Evolutionary conservation across 257 asterid species (phyloP).

Genomic region (Solanum bulbocastanum): DNA sequence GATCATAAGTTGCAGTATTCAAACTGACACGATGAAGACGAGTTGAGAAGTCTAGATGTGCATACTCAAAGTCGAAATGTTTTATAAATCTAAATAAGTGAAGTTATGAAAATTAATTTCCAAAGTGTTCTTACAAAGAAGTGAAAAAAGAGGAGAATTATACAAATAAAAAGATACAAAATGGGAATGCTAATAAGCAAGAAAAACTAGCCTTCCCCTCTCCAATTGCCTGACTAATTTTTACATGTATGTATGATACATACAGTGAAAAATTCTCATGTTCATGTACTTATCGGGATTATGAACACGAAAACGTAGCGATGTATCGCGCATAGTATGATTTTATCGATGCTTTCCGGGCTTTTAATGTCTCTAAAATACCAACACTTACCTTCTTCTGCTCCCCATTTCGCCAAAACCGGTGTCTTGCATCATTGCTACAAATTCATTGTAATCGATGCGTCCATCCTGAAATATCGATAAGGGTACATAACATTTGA

Average conservation of each 20-base stretch:
- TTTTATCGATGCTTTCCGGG: background rate
- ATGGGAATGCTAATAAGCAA: background rate
- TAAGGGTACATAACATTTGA: background rate
- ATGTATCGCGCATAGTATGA: background rate
- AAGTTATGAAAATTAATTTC: background rate
- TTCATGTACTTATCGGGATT: background rate
- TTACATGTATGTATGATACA: constrained; percentile 7
- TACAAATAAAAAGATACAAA: background rate
- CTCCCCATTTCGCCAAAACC: constrained; percentile 36
- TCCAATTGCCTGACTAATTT: constrained; percentile 17
- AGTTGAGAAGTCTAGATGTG: too few relatives aligned
- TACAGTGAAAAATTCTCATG: background rate
- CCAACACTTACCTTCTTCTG: constrained; percentile 8
- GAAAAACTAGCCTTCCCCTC: constrained; percentile 2
- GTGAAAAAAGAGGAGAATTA: background rate
- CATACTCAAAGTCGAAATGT: background rate
- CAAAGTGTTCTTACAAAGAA: background rate
- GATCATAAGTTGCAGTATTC: background rate
- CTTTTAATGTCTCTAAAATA: background rate
- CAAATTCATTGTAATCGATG: constrained; percentile 75
- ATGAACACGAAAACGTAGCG: background rate
- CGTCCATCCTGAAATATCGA: constrained; percentile 54
- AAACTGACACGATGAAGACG: fast-evolving
- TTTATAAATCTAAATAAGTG: background rate
- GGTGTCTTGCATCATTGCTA: constrained; percentile 81